Evolutionary conservation across 2,329 filamentous ascomycete genomes (phyloP).

Genomic region (Cladosporium phlei): DNA sequence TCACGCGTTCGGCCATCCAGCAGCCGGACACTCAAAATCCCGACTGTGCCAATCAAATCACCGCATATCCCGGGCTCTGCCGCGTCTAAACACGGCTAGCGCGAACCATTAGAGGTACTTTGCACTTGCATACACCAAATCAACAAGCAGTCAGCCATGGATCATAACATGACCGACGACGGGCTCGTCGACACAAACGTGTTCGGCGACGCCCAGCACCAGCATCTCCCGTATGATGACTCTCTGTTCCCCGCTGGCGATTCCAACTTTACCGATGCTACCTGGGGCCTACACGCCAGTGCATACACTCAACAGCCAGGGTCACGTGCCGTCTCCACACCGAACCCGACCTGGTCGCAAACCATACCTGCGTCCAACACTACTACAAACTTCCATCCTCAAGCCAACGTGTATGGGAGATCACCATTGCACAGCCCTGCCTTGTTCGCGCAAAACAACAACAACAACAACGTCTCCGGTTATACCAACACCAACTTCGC

Average conservation of each 20-base stretch:
- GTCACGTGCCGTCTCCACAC: conserved; percentile 25
- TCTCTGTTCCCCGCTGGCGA: conserved; percentile 25
- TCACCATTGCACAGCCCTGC: conserved; percentile 26
- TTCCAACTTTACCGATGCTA: conserved; percentile 26
- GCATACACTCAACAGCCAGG: conserved; percentile 18
- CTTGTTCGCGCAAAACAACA: conserved; percentile 20
- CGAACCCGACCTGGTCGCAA: conserved; percentile 23
- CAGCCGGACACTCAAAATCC: no score
- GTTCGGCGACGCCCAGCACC: conserved; percentile 27
- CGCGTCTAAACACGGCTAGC: conserved; percentile 8
- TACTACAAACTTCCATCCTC: conserved; percentile 18
- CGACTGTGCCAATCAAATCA: no score
- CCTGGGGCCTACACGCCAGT: conserved; percentile 31
- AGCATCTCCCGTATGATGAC: conserved; percentile 28
- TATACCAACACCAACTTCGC: conserved; percentile 13
- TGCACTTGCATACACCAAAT: neutral
- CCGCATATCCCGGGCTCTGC: conserved; percentile 3
- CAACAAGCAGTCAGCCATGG: neutral
- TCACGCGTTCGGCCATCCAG: conserved; percentile 5
- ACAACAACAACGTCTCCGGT: conserved; percentile 19
- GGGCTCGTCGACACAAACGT: conserved; percentile 26
- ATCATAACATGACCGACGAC: conserved; percentile 27
- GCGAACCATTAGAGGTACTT: conserved; percentile 8
- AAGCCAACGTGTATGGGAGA: conserved; percentile 22
- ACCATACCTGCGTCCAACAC: conserved; percentile 17